phyloP scores from a whole-genome alignment of 1,284 basidiomycete species.

The Meripilus lineatus region DNA sequence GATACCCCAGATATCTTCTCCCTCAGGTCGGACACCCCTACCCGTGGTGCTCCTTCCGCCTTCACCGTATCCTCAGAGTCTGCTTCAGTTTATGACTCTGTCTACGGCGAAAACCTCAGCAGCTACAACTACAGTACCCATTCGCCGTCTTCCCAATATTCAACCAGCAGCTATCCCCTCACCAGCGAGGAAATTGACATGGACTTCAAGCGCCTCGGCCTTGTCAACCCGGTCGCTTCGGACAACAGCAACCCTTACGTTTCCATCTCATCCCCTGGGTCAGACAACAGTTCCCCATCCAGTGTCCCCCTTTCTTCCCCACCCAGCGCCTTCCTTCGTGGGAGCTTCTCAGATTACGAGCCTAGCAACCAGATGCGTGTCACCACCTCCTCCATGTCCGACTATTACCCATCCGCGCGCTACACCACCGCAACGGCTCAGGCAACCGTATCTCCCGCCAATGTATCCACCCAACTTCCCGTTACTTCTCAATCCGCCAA shows the following conservation, averaged over 20 bases:
- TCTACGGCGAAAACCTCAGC: constrained; percentile 57
- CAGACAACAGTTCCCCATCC: constrained; percentile 44
- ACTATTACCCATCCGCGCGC: constrained; percentile 39
- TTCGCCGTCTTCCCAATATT: constrained; percentile 49
- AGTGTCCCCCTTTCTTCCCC: constrained; percentile 27
- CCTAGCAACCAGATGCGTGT: constrained; percentile 37
- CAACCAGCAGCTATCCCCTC: constrained; percentile 67
- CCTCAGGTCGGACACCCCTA: constrained; percentile 56
- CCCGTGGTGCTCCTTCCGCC: constrained; percentile 67
- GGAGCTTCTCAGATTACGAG: constrained; percentile 62
- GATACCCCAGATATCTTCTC: constrained; percentile 60
- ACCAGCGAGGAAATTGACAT: constrained; percentile 64
- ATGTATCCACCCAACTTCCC: constrained; percentile 47
- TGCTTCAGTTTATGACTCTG: constrained; percentile 35
- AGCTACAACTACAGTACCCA: constrained; percentile 59
- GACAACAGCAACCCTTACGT: constrained; percentile 33
- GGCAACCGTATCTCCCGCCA: constrained; percentile 47
- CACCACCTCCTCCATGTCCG: constrained; percentile 37
- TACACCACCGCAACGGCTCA: constrained; percentile 22
- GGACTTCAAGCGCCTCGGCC: constrained; percentile 56
- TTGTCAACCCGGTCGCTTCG: constrained; percentile 12
- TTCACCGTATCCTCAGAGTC: constrained; percentile 77
- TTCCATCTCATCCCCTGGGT: constrained; percentile 55
- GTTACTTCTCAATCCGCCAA: constrained; percentile 27
- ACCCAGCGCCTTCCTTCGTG: constrained; percentile 30